Evolutionary conservation across 2,329 filamentous ascomycete species (phyloP), one percentile per base, ranked within the genome.

Genomic region (Exophiala lecanii-corni): DNA sequence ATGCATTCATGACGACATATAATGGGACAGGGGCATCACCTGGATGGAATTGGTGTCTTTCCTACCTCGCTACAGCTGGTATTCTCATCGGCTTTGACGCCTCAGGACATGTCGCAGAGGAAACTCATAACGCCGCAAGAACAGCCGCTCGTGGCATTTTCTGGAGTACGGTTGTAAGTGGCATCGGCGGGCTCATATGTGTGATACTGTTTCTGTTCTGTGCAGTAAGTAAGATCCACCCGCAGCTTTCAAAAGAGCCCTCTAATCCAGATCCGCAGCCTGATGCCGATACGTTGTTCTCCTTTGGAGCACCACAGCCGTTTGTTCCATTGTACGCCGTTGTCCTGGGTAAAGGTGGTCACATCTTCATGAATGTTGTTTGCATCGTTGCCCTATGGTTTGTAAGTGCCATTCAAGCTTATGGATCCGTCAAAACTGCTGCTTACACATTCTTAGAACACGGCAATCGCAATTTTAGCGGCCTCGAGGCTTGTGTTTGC

Each of bases 401-500:
- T 63, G 71, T 73, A 63, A 51, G 69, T 66, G 40, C 25, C 15
- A 3, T n/a, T n/a, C n/a, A n/a, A n/a, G 17, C 10, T 16, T 15
- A 21, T 40, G 13, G 38, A 40, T 39, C 13, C 17, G 4, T 10
- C 9, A 15, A 43, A 7, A 15, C 7, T 34, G 13, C 7, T 16
- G n/a, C 13, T 34, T 34, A 7, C 10, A 49, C 18, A 12, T 38
- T 36, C 32, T 47, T 39, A 64, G 73, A 80, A 80, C 57, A 79
- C 76, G 1, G 76, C 75, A 0, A 75, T 80, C 43, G 74, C 76
- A 15, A 72, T 79, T 33, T 69, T 78, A 9, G 77, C 76, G 5
- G 74, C 74, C 10, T 80, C 76, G 3, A 71, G 77, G n/a, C 67
- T 80, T 2, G 76, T 81, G 51, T 81, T 79, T 57, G 78, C 77